Base-by-base conservation (phyloP, 2,329 filamentous ascomycete species). In the Pseudocercospora vitis region DNA sequence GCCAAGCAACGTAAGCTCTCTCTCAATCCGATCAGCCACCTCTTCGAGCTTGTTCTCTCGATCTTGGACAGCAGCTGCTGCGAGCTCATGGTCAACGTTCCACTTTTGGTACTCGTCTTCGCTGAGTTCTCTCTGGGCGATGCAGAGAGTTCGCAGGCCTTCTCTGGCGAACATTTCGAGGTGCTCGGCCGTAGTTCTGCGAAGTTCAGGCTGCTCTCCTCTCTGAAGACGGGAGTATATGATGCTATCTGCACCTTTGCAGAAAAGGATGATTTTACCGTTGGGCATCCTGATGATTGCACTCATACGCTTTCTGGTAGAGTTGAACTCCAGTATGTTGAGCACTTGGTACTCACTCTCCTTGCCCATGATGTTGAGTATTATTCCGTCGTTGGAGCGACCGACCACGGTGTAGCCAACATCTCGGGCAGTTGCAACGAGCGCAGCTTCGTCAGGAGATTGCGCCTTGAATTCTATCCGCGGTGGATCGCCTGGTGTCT, bases 261-360 rank as follows among this genome's bases (percentile, higher is more conserved):
- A 99, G 73, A 95, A 95, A 1, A 99, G 80, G 50, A 94, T 80
- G 57, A 99, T 96, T 54, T 81, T 86, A 33, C 88, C 87, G 70
- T 97, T 84, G 0, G 94, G 92, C 91, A 97, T 96, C 53, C 88
- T 83, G 47, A 99, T 85, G 62, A 99, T 96, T 2, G 91, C 89
- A 73, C 91, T 97, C 94, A 99, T 99, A 62, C 94, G 84, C 76
- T 99, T 99, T 66, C 94, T 83, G 37, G 87, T 91, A 0, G 92
- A 97, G 71, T 97, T 97, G 78, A 99, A 99, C 70, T 99, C 94
- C 31, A 99, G 86, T 1, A 88, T 96, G 72, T 96, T 97, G 44
- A 99, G 81, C 26, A 99, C 87, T 12, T 85, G 86, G 70, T 94
- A 99, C 57, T 87, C 84, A 42, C 84, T 82, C 63, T 97, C 91